These are phyloP conservation scores for Speleostelium caveatum DNA, from an alignment of 78 protist species.

Conservation along the genomic window DNA sequence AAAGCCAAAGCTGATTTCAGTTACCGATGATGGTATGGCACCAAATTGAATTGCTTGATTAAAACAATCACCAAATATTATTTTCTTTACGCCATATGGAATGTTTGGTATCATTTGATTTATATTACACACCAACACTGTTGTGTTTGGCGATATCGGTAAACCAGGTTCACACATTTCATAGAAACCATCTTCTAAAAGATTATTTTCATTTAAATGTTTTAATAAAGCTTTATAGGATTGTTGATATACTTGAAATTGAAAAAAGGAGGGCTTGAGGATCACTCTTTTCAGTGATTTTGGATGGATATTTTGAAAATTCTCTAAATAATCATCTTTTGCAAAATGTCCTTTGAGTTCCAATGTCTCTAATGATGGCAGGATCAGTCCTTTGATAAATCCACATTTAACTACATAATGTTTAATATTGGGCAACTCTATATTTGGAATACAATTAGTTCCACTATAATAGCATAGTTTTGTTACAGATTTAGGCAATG, in stretches of 20 bases:
- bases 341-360: not conserved
- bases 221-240: not conserved
- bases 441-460: no score
- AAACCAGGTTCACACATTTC: not conserved
- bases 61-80: no score
- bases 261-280: not conserved
- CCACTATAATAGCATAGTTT: no score
- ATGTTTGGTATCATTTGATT: not conserved
- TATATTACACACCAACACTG: not conserved
- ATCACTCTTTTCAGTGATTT: not conserved
- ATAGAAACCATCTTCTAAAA: not conserved
- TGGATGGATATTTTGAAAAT: no score
- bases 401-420: not conserved
- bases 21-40: not conserved
- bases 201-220: not conserved
- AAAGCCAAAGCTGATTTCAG: not conserved
- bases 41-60: no score
- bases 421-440: not conserved
- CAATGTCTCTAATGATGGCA: not conserved
- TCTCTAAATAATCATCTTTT: not conserved
- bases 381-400: not conserved
- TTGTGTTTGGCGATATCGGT: not conserved
- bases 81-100: not conserved
- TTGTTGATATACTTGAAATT: not conserved
- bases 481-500: not conserved